Evolutionary conservation across 2,329 filamentous ascomycete genomes (phyloP), one percentile per base, ranked within the genome.

Genomic region (Fonsecaea pedrosoi): DNA sequence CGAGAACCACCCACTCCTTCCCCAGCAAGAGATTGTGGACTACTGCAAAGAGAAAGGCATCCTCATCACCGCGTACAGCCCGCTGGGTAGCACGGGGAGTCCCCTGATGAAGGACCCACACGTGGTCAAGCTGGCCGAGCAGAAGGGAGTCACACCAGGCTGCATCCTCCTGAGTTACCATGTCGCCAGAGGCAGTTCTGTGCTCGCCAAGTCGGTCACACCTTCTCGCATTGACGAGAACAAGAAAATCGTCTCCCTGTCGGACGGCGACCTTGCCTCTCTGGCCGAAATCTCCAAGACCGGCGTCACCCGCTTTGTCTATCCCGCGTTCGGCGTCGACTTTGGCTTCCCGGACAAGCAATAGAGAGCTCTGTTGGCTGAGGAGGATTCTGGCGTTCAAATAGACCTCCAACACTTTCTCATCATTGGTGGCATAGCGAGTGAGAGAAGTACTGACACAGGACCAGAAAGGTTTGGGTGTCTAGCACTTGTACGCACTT

Each of bases 1-100:
- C 56, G 85, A 87, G 72, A 77, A 80, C 30, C 85, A 86, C 71
- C 85, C 81, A 1, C 85, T 81, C 77, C 77, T 86, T 15, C 83
- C 84, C 67, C 84, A 87, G 71, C 75, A 75, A 15, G 74, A 74
- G 2, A 84, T 86, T 62, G 75, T 77, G 18, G 79, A 82, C 9
- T 85, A 80, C 77, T 82, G 84, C 74, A 81, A 80, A 64, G 70
- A 76, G 13, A 81, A 83, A 64, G 80, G 81, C 25, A 86, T 86
- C 69, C 83, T 85, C 73, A 72, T 86, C 65, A 84, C 82, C 4
- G 83, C 85, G 62, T 86, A 86, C 74, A 84, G 81, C 42, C 83
- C 84, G 0, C 82, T 86, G 15, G 85, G 84, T 12, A 86, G 85
- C 73, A 82, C 79, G 8, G 80, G 80, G 3, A 79, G 78, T 62